Percentiles rank a stretch among this genome's conserved stretches.
phyloP scores from a whole-genome alignment of 768 basidiomycete species.

The Leccinellum luteum region DNA sequence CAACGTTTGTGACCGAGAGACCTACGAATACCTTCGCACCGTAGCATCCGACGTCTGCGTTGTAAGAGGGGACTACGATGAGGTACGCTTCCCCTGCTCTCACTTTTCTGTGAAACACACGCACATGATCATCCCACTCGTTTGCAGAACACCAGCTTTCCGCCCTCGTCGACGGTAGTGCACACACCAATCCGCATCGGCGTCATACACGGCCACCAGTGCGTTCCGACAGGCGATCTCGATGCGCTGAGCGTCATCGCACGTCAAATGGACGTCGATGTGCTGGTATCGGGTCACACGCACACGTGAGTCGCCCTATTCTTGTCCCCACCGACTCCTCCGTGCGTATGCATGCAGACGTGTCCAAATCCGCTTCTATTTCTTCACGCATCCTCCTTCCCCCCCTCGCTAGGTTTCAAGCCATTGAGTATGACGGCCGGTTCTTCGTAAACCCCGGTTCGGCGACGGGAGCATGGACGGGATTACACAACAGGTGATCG shows the following conservation, averaged over 20 bases:
- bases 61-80: constrained; percentile 94
- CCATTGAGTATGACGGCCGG: constrained; percentile 83
- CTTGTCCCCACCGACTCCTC: background rate
- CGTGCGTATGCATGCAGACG: background rate
- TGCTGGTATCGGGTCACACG: constrained; percentile 90
- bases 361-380: background rate
- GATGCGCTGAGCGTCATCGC: constrained; percentile 88
- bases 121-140: constrained; percentile 1
- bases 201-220: constrained; percentile 91
- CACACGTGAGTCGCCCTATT: constrained; percentile 66
- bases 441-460: constrained; percentile 98
- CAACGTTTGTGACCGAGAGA: constrained; percentile 96
- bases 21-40: constrained; percentile 92
- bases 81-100: constrained; percentile 55
- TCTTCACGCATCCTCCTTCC: background rate
- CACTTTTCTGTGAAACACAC: background rate
- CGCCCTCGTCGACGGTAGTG: constrained; percentile 73
- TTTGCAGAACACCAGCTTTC: constrained; percentile 63
- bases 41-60: constrained; percentile 93
- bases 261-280: constrained; percentile 97
- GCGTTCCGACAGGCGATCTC: constrained; percentile 86
- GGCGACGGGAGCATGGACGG: constrained; percentile 93
- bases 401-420: constrained; percentile 69
- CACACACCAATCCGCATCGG: constrained; percentile 91
- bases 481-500: constrained; percentile 29